Evolutionary conservation across 768 basidiomycete genomes (phyloP), one percentile per base, ranked within the genome.

Genomic region (Kwoniella bestiolae): DNA sequence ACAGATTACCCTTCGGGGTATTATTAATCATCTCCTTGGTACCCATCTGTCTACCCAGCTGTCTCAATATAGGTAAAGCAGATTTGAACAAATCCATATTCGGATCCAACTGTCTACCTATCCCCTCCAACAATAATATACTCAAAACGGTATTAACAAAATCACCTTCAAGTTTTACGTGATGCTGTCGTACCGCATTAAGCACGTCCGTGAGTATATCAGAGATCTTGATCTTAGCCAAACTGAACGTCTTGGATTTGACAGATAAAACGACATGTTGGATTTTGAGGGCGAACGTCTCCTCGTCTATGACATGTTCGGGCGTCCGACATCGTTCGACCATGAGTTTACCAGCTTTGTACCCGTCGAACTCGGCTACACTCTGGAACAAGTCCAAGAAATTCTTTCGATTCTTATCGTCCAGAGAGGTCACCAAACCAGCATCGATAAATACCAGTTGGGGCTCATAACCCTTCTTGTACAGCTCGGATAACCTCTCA

Each of bases 141-240:
- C 91, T 91, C 65, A 99, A 90, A 65, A 99, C 93, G 0, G 96
- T 98, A 81, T 99, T 99, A 49, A 98, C 89, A 78, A 99, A 99
- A 80, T 98, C 96, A 14, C 90, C 93, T 82, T 99, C 95, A 89
- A 99, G 91, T 84, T 92, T 97, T 69, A 98, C 96, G 77, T 96
- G 95, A 80, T 97, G 94, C 70, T 86, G 85, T 63, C 94, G 84
- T 3, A 99, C 94, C 34, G 89, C 87, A 72, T 83, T 88, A 53
- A 99, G 83, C 7, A 98, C 96, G 68, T 95, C 91, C 3, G 87
- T 90, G 31, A 98, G 83, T 66, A 99, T 87, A 79, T 98, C 94
- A 29, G 91, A 90, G 60, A 99, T 96, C 80, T 91, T 92, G 83
- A 99, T 92, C 80, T 92, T 89, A n/a, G 92, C 94, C 4, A 99